Evolutionary conservation across 495 filamentous ascomycete species (phyloP).

Genomic region (Podospora pseudoanserina): DNA sequence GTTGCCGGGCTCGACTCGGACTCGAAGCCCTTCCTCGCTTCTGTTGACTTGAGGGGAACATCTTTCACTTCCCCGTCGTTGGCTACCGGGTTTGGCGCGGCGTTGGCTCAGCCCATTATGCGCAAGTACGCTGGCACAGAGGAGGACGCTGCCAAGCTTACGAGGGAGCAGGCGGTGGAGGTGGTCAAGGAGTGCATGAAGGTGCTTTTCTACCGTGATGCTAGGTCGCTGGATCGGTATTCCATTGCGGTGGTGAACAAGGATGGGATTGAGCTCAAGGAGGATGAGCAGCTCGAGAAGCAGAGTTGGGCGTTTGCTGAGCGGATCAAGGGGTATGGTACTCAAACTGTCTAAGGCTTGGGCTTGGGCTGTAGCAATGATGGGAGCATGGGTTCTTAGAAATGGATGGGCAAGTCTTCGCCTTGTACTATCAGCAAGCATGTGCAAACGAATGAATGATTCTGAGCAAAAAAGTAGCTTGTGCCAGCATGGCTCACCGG

Average conservation of each 20-base stretch:
- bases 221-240: slow-evolving; percentile 85
- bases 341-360: slow-evolving; percentile 45
- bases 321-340: slow-evolving; percentile 60
- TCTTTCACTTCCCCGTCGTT: slow-evolving; percentile 82
- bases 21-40: slow-evolving; percentile 80
- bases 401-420: not conserved
- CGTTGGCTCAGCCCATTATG: slow-evolving; percentile 89
- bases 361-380: not conserved
- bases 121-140: slow-evolving; percentile 79
- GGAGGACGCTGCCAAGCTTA: slow-evolving; percentile 62
- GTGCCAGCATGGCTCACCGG: too few species aligned
- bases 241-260: slow-evolving; percentile 84
- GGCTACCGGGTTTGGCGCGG: slow-evolving; percentile 89
- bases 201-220: slow-evolving; percentile 96
- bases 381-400: not conserved
- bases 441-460: not conserved
- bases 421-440: too few species aligned
- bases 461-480: not conserved
- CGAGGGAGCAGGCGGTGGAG: slow-evolving; percentile 72
- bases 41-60: slow-evolving; percentile 87
- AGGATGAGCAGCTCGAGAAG: slow-evolving; percentile 65
- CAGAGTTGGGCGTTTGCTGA: slow-evolving; percentile 99
- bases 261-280: slow-evolving; percentile 76
- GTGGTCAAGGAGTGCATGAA: slow-evolving; percentile 92
- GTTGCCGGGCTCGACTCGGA: slow-evolving; percentile 82